Evolutionary conservation across 306 rosid genomes (phyloP).

Genomic region (Fragaria vesca): DNA sequence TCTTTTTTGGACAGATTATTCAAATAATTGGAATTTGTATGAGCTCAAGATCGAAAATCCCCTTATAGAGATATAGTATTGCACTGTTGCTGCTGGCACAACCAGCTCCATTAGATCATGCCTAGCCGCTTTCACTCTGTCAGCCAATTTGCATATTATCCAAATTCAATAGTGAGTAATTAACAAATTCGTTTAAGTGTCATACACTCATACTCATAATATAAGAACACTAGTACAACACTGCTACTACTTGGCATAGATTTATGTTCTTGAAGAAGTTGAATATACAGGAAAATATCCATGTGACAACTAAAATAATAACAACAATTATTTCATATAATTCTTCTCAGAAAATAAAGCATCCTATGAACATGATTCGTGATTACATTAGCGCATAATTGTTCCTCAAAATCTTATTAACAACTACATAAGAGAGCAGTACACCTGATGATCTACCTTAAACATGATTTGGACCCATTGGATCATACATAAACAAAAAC

Average conservation of each 20-base stretch:
- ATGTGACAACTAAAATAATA: not conserved
- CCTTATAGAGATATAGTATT: not conserved
- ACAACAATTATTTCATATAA: not conserved
- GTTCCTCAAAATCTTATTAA: not conserved
- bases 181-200: not conserved
- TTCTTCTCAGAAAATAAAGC: not conserved
- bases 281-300: not conserved
- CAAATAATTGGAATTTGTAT: not conserved
- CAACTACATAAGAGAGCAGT: not conserved
- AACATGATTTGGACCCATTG: not conserved
- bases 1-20: not conserved
- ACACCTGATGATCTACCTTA: not conserved
- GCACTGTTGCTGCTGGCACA: constrained; percentile 11
- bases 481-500: not conserved
- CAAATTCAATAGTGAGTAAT: not conserved
- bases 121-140: constrained; percentile 3
- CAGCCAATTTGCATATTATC: constrained; percentile 17
- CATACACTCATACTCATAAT: not conserved
- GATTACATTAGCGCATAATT: not conserved
- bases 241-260: not conserved
- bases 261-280: not conserved
- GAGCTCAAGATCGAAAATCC: constrained; percentile 21
- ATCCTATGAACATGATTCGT: not conserved
- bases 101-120: constrained; percentile 15
- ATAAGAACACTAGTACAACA: not conserved